phyloP scores from a whole-genome alignment of 176 grass and related monocot genomes.

The maize (Zea mays) region Zm-B73-REFERENCE-NAM-5.0 NC_050100.1:208496501-208497000 shows the following conservation, averaged over 20 bases:
- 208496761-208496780: conserved; percentile 41
- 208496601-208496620: background rate
- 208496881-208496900: conserved; percentile 22
- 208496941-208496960: conserved; percentile 10
- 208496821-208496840: background rate
- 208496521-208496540: background rate
- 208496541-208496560: background rate
- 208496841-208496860: background rate
- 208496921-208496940: conserved; percentile 13
- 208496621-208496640: background rate
- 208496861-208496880: background rate
- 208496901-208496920: background rate
- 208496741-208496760: conserved; percentile 5
- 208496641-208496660: conserved; percentile 39
- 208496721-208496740: conserved; percentile 1
- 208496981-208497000: conserved; percentile 38
- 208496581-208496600: conserved; percentile 36
- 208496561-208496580: conserved; percentile 40
- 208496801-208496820: conserved; percentile 35
- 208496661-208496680: conserved; percentile 25
- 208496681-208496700: too few relatives aligned
- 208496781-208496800: conserved; percentile 27
- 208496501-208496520: background rate
- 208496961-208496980: conserved; percentile 20
- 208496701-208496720: background rate